Evolutionary conservation across 108 stramenopile species (phyloP).

Genomic region (Schizochytrium sp.): DNA sequence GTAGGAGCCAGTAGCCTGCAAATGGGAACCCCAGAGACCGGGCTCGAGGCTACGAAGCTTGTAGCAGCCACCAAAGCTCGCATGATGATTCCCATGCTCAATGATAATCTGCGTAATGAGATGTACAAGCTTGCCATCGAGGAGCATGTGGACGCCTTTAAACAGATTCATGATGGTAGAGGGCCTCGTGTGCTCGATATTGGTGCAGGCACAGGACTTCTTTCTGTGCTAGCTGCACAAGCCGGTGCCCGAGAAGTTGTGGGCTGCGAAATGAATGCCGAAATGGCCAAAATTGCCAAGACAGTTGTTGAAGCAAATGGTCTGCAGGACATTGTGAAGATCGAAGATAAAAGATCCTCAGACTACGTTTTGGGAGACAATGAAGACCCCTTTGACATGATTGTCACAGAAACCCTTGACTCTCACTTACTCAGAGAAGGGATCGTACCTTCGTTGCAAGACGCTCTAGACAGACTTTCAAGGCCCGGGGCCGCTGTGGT

Average conservation of each 20-base stretch:
- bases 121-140: constrained; percentile 40
- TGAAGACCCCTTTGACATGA: constrained; percentile 63
- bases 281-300: constrained; percentile 68
- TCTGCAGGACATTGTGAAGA: not conserved
- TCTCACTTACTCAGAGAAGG: constrained; percentile 74
- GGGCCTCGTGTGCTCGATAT: constrained; percentile 75
- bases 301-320: constrained; percentile 68
- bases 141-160: constrained; percentile 43
- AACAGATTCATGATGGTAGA: constrained; percentile 35
- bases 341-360: constrained; percentile 67
- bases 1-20: not conserved
- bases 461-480: constrained; percentile 66
- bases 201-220: constrained; percentile 75
- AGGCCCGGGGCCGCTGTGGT: constrained; percentile 38
- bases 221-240: constrained; percentile 71
- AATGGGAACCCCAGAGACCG: not conserved
- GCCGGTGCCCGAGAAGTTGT: constrained; percentile 69
- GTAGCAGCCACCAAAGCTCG: constrained; percentile 45
- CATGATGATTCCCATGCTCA: constrained; percentile 58
- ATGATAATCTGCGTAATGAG: constrained; percentile 37
- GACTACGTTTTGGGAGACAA: constrained; percentile 65
- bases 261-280: constrained; percentile 73
- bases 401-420: constrained; percentile 74
- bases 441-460: constrained; percentile 66
- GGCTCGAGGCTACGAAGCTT: not conserved